Conservation (phyloP, 2,329 filamentous ascomycete genomes). For the Graphilbum sp. region DNA sequence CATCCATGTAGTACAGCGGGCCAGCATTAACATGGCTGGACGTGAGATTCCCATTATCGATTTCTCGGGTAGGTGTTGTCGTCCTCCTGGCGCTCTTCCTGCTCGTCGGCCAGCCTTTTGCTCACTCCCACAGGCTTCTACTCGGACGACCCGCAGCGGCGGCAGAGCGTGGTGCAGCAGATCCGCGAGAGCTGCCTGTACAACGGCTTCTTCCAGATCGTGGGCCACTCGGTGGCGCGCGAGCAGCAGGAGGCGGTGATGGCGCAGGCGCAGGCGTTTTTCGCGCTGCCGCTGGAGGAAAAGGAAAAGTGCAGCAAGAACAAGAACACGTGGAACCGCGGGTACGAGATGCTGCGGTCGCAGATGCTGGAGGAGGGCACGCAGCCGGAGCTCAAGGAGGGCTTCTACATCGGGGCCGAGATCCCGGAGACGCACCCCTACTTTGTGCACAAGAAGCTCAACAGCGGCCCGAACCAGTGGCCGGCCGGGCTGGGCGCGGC, state of each 20-base stretch:
- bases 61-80: slow-evolving; percentile 6
- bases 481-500: slow-evolving; percentile 5
- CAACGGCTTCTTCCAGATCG: slow-evolving; percentile 38
- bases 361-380: slow-evolving; percentile 14
- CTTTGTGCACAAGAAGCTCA: slow-evolving; percentile 14
- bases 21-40: neutral
- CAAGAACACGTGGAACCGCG: slow-evolving; percentile 19
- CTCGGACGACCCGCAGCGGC: slow-evolving; percentile 1
- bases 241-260: slow-evolving; percentile 24
- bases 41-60: slow-evolving; percentile 6
- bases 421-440: slow-evolving; percentile 12
- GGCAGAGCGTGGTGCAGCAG: slow-evolving; percentile 6
- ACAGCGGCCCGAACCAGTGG: slow-evolving; percentile 21
- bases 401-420: slow-evolving; percentile 21
- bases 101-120: neutral
- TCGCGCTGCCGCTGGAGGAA: slow-evolving; percentile 24
- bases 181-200: slow-evolving; percentile 22
- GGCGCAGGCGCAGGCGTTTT: slow-evolving; percentile 26
- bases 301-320: slow-evolving; percentile 20
- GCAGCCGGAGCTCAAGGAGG: slow-evolving; percentile 22
- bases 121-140: slow-evolving; percentile 3
- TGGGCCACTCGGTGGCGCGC: slow-evolving; percentile 26
- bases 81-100: no score
- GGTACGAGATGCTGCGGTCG: slow-evolving; percentile 19
- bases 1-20: no score